phyloP scores from a whole-genome alignment of 2,329 filamentous ascomycete species.

The Arthroderma sp. region DNA sequence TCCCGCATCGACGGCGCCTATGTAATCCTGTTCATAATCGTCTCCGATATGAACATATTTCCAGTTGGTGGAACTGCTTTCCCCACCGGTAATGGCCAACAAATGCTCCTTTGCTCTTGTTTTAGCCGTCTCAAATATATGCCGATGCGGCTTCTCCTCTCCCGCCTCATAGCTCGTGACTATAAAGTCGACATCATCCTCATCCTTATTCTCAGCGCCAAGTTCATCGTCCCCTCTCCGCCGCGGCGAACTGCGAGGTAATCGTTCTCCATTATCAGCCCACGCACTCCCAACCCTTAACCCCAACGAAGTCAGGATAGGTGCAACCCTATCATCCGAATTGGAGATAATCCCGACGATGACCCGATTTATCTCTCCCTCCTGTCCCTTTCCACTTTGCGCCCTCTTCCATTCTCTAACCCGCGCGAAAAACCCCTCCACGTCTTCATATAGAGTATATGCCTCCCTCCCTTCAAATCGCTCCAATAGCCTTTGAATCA shows the following conservation, averaged over 20 bases:
- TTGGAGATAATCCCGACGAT: conserved; percentile 33
- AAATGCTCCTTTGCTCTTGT: conserved; percentile 17
- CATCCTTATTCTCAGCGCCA: conserved; percentile 11
- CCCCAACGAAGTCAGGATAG: conserved; percentile 27
- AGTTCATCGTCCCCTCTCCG: background rate
- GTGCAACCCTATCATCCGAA: conserved; percentile 32
- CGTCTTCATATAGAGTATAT: conserved; percentile 30
- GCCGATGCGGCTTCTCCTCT: conserved; percentile 29
- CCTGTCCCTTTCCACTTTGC: conserved; percentile 6
- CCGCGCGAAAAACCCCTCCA: conserved; percentile 22
- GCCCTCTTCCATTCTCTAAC: conserved; percentile 16
- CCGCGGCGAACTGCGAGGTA: conserved; percentile 11
- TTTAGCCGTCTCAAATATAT: conserved; percentile 28
- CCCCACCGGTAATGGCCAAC: conserved; percentile 1
- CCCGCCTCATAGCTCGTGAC: conserved; percentile 35
- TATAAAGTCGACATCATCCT: conserved; percentile 30
- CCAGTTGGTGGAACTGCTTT: conserved; percentile 2
- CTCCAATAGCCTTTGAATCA: conserved; percentile 24
- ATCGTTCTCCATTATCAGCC: conserved; percentile 17
- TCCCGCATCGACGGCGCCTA: conserved; percentile 24
- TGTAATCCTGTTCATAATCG: conserved; percentile 30
- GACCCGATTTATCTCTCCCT: conserved; percentile 19
- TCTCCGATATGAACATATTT: conserved; percentile 33
- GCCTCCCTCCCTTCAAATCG: conserved; percentile 28
- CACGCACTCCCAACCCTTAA: conserved; percentile 23